phyloP scores from a whole-genome alignment of 441 rosid genomes.

The Adansonia gregorii region DNA sequence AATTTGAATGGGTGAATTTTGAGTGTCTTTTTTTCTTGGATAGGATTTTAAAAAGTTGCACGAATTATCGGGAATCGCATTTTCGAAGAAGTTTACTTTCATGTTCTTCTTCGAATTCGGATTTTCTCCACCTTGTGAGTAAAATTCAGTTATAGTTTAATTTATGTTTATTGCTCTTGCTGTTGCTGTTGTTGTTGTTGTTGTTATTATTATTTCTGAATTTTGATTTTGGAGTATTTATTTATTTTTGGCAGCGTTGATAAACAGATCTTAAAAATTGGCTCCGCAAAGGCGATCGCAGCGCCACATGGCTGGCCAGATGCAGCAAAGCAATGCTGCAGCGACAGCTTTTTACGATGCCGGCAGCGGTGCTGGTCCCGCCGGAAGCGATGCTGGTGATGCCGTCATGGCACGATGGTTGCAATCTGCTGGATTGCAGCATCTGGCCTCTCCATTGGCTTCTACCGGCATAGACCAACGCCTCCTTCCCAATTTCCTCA shows the following conservation, averaged over 20 bases:
- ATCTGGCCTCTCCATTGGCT: slow-evolving; percentile 98
- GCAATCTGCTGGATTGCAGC: slow-evolving; percentile 99
- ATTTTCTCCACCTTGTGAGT: slow-evolving; percentile 58
- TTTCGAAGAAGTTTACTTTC: slow-evolving; percentile 33
- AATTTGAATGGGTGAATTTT: neutral
- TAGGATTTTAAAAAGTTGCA: slow-evolving; percentile 6
- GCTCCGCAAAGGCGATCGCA: slow-evolving; percentile 99
- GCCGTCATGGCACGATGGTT: slow-evolving; percentile 99
- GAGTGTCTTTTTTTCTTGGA: neutral
- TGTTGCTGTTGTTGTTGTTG: neutral
- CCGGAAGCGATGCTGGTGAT: slow-evolving; percentile 80
- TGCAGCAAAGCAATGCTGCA: slow-evolving; percentile 85
- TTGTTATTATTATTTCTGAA: neutral
- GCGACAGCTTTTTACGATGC: slow-evolving; percentile 30
- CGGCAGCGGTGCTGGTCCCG: slow-evolving; percentile 53
- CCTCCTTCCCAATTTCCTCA: slow-evolving; percentile 80
- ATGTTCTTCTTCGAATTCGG: slow-evolving; percentile 54
- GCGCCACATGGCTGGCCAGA: slow-evolving; percentile 99
- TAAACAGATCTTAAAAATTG: slow-evolving; percentile 86
- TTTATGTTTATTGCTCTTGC: neutral
- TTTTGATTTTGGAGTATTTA: slow-evolving; percentile 10
- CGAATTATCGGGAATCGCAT: slow-evolving; percentile 27
- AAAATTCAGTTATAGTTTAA: neutral
- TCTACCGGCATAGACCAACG: slow-evolving; percentile 80
- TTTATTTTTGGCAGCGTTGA: slow-evolving; percentile 46